Conservation (phyloP, 495 filamentous ascomycete genomes). For the Wilcoxina mikolae region DNA sequence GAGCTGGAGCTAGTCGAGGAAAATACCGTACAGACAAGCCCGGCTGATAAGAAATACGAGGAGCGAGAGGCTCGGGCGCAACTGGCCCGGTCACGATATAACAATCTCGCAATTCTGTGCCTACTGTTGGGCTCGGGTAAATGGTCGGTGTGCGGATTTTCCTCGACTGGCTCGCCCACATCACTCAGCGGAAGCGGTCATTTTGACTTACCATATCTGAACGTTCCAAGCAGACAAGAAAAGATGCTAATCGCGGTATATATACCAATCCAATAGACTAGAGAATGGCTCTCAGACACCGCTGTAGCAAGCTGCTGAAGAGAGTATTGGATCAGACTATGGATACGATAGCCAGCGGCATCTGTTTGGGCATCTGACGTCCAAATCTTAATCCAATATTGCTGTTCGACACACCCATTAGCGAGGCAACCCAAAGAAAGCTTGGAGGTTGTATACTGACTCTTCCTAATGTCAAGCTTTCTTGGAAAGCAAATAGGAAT, state of each 20-base stretch:
- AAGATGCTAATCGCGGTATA: conserved; percentile 48
- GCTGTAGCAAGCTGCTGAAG: conserved; percentile 14
- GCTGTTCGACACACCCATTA: conserved; percentile 4
- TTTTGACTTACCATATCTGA: conserved; percentile 37
- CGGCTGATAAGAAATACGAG: not conserved
- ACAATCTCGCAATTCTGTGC: no score
- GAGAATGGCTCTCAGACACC: conserved; percentile 19
- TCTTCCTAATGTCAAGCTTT: conserved; percentile 37
- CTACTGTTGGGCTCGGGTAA: no score
- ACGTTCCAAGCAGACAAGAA: conserved; percentile 41
- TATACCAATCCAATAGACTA: conserved; percentile 51
- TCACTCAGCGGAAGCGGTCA: no score
- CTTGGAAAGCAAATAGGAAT: conserved; percentile 37
- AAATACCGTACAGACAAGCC: no score
- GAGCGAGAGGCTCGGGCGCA: no score
- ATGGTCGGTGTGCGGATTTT: no score
- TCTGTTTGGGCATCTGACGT: conserved; percentile 9
- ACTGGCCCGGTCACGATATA: no score
- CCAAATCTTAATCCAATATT: conserved; percentile 27
- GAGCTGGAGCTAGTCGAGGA: no score
- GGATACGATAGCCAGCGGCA: conserved; percentile 3
- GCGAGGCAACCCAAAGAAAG: not conserved
- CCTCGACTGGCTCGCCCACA: no score
- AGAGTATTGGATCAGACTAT: conserved; percentile 15
- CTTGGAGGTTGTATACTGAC: conserved; percentile 20